Conservation (phyloP, 352 stramenopile species). For the Globisporangium parvum region DNA sequence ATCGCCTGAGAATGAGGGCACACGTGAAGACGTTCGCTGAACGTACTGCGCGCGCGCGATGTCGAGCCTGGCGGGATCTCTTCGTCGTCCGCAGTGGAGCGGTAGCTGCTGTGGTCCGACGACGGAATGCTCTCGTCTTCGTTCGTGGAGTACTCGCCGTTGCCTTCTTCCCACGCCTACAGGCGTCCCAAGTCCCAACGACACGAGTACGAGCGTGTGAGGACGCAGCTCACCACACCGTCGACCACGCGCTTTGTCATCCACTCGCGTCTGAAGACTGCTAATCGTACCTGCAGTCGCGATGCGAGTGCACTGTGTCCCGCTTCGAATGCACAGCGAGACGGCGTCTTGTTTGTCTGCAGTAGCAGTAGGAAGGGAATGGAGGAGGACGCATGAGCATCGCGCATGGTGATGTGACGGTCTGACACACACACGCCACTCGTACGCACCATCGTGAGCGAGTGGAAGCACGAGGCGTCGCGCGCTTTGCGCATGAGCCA, state of each 20-base stretch:
- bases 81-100: constrained; percentile 33
- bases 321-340: constrained; percentile 80
- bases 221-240: not conserved
- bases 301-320: constrained; percentile 74
- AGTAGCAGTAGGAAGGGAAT: not conserved
- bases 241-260: too few species aligned
- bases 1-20: not conserved
- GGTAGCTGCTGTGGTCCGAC: constrained; percentile 13
- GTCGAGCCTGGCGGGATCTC: constrained; percentile 22
- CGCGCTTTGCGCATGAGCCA: constrained; percentile 70
- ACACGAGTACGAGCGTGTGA: not conserved
- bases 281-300: constrained; percentile 55
- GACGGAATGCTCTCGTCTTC: constrained; percentile 33
- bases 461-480: constrained; percentile 65
- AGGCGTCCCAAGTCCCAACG: not conserved
- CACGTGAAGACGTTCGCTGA: not conserved
- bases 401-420: too few species aligned
- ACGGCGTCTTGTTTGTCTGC: constrained; percentile 86
- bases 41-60: constrained; percentile 46
- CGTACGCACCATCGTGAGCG: constrained; percentile 51
- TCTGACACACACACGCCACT: too few species aligned
- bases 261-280: not conserved
- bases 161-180: constrained; percentile 79
- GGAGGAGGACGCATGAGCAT: not conserved
- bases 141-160: constrained; percentile 81